Evolutionary conservation across 2,329 filamentous ascomycete species (phyloP), one percentile per base, ranked within the genome.

Genomic region (Alternaria infectoria): DNA sequence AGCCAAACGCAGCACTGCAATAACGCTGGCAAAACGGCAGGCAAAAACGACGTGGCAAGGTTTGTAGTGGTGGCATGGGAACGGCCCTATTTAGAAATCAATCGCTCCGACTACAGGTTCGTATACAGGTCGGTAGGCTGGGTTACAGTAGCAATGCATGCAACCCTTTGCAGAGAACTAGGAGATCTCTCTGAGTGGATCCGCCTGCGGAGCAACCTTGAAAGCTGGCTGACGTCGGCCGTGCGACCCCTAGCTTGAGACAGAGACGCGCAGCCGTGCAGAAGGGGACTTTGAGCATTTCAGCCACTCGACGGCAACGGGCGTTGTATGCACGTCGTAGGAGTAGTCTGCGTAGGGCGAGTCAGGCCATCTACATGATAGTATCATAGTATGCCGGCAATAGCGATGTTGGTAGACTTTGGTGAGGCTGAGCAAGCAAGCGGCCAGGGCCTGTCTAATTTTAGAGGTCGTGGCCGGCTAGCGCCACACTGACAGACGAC

Each of bases 341-440:
- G 36, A 40, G 36, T 40, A 40, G 36, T 40, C 36, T 40, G 36
- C 36, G 36, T n/a, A 17, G 4, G 36, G 36, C 36, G 36, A 40
- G 36, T 40, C 36, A 40, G 36, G 19, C 12, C 13, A 17, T 50
- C 21, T 45, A 19, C 25, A 43, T 26, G 8, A 9, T 2, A 46
- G 11, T 19, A 21, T 56, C 21, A 49, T 46, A 60, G 32, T 45
- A 32, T 17, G 21, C 43, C 57, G 40, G 63, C 46, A 47, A 40
- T 26, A 26, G 62, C 62, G 52, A 65, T 30, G 50, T 23, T 21
- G 17, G 60, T 47, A 40, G 64, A 43, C 46, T 40, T 57, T 59
- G 58, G 65, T 73, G 72, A 74, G 73, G 73, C 73, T 75, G 73
- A 72, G 67, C 66, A 69, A 13, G 64, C 65, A 55, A 66, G 68